Evolutionary conservation across 2,329 filamentous ascomycete species (phyloP), one percentile per base, ranked within the genome.

Genomic region (Penicillium sp.): DNA sequence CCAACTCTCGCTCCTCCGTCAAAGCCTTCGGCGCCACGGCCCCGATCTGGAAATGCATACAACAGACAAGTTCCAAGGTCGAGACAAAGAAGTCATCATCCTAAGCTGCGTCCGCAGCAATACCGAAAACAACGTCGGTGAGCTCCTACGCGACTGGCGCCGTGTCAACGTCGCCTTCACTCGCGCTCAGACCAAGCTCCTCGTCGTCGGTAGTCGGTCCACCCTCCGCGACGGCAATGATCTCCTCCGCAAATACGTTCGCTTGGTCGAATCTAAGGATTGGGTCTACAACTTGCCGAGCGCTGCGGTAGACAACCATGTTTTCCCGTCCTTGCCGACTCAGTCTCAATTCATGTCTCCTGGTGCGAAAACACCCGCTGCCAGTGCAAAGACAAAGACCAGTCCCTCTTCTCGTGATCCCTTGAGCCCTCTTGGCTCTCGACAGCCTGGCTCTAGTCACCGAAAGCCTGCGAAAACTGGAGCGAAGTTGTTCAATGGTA

Each of bases 111-210:
- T 97, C 13, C 85, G 94, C 29, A 93, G 86, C 70, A 99, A 99
- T 66, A 86, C 92, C 21, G 82, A 83, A 1, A 85, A 87, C 58
- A 85, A 83, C 47, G 92, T 99, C n/a, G 94, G 94, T 16, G 94
- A 97, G 52, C 74, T 99, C 43, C 80, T 99, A 27, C 90, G 89
- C 57, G 94, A 99, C 72, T 95, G 92, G 89, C 81, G 94, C 52
- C 80, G 94, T 46, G 92, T 99, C 70, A 99, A 99, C 65, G 94
- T 99, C 3, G 94, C 94, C 0, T 90, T 99, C 60, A 99, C 94
- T 4, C 83, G 94, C 27, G 94, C 94, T 21, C 90, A 92, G 70
- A 94, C 89, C 0, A 99, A 99, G 77, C 77, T 99, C 34, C 80
- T 99, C 1, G 88, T 99, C 11, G 75, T 99, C 0, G 94, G 94